Evolutionary conservation across 352 stramenopile species (phyloP).

Genomic region (Phytopythium delawarense): DNA sequence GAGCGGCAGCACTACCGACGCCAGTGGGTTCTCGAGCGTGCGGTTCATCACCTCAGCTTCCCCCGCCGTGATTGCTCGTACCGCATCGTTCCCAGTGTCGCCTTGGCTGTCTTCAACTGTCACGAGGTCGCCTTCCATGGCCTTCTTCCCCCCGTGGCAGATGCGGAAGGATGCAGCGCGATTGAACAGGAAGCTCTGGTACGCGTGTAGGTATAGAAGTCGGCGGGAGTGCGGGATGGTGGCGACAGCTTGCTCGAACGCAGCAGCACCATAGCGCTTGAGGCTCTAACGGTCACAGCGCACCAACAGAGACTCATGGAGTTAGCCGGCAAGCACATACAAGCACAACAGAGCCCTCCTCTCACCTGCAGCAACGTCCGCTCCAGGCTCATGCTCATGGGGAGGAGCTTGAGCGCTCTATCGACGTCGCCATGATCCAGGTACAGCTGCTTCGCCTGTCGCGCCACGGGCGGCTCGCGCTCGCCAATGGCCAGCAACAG

Average conservation of each 20-base stretch:
- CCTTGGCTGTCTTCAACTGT: conserved; percentile 11
- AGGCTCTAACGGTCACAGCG: conserved; percentile 20
- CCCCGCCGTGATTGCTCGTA: conserved; percentile 30
- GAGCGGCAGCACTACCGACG: conserved; percentile 50
- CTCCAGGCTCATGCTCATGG: conserved; percentile 37
- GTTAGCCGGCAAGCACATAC: neutral
- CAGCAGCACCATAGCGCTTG: conserved; percentile 47
- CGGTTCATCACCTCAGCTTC: conserved; percentile 41
- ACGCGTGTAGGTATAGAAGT: conserved; percentile 72
- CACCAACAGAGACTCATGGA: neutral
- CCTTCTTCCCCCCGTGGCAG: conserved; percentile 21
- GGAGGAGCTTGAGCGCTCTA: conserved; percentile 52
- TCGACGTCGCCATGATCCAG: conserved; percentile 41
- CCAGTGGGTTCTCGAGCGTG: conserved; percentile 18
- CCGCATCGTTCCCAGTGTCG: conserved; percentile 7
- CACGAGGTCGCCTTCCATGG: conserved; percentile 61
- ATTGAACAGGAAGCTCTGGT: conserved; percentile 80
- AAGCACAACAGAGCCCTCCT: neutral
- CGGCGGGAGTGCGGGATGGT: conserved; percentile 54
- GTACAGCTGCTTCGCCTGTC: conserved; percentile 41
- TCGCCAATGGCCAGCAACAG: conserved; percentile 41
- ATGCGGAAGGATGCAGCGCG: conserved; percentile 50
- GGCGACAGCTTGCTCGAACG: conserved; percentile 51
- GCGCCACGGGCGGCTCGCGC: conserved; percentile 27
- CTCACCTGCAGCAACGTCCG: conserved; percentile 50